These are phyloP conservation scores for Diaporthe longicolla DNA, from an alignment of 2,329 filamentous ascomycete genomes.

Conservation along the genomic window DNA sequence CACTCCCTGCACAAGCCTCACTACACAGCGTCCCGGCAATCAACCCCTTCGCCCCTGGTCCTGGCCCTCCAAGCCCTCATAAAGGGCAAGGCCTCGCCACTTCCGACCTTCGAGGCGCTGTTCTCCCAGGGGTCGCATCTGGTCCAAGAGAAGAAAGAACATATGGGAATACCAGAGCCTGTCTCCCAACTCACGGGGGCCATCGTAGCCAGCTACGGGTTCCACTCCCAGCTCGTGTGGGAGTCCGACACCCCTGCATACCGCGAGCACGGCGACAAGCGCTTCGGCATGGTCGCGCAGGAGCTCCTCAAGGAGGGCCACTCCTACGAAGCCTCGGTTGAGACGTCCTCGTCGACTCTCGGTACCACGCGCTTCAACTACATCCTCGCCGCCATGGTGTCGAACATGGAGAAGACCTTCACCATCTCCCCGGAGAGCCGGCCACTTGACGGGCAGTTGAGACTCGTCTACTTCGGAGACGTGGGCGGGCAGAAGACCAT, in stretches of 20 bases:
- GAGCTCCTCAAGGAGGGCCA: slow-evolving; percentile 75
- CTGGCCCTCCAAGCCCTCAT: slow-evolving; percentile 68
- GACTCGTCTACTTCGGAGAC: slow-evolving; percentile 82
- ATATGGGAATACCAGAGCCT: slow-evolving; percentile 43
- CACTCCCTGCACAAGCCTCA: slow-evolving; percentile 73
- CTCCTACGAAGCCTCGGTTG: slow-evolving; percentile 62
- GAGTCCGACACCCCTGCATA: slow-evolving; percentile 90
- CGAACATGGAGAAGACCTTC: slow-evolving; percentile 85
- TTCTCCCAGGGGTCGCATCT: slow-evolving; percentile 72
- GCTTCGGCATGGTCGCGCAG: slow-evolving; percentile 88
- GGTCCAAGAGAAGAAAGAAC: slow-evolving; percentile 50
- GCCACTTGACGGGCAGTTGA: slow-evolving; percentile 79
- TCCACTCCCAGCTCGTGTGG: slow-evolving; percentile 90
- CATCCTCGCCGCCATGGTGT: slow-evolving; percentile 81
- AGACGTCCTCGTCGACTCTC: slow-evolving; percentile 45
- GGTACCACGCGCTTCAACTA: slow-evolving; percentile 75
- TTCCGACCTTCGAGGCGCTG: slow-evolving; percentile 74
- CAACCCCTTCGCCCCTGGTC: slow-evolving; percentile 58
- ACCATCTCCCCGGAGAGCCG: slow-evolving; percentile 81
- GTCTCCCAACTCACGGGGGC: slow-evolving; percentile 73
- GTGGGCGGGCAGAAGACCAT: slow-evolving; percentile 76
- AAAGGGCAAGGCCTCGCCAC: slow-evolving; percentile 63
- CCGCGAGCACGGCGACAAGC: slow-evolving; percentile 80
- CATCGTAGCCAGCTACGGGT: slow-evolving; percentile 90
- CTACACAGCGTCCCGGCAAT: slow-evolving; percentile 54